phyloP scores from a whole-genome alignment of 192 early-diverging fungal species.

The Chytriomyces confervae region DNA sequence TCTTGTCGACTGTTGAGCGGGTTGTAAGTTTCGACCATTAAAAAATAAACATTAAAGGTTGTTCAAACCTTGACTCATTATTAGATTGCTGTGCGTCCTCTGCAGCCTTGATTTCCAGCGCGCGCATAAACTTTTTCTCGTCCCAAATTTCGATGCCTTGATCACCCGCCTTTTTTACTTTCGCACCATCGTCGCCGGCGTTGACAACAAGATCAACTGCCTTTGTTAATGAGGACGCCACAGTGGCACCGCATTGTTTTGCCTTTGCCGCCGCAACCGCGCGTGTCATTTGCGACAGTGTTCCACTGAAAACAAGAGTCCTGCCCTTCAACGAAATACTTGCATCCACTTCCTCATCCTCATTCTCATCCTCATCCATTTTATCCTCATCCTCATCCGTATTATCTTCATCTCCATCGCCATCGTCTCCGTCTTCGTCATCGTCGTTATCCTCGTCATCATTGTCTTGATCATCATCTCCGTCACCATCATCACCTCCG shows the following conservation, averaged over 20 bases:
- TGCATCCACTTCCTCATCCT: neutral
- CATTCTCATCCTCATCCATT: neutral
- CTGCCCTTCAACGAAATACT: neutral
- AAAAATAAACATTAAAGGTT: neutral
- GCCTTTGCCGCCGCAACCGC: conserved; percentile 2
- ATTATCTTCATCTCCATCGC: neutral
- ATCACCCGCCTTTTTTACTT: neutral
- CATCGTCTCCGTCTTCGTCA: too few relatives aligned
- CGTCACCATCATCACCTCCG: too few relatives aligned
- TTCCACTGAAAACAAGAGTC: conserved; percentile 6
- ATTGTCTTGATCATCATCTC: too few relatives aligned
- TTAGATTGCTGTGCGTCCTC: neutral
- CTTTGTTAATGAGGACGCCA: neutral
- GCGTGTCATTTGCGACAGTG: neutral
- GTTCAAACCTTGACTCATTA: neutral
- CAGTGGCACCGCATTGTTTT: neutral
- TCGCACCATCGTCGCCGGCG: neutral
- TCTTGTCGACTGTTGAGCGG: neutral
- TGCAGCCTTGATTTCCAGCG: neutral
- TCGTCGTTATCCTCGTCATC: too few relatives aligned
- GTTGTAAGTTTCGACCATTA: neutral
- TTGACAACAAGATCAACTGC: neutral
- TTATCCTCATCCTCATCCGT: neutral
- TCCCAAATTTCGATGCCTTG: conserved; percentile 9
- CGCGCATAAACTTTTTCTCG: neutral